Evolutionary conservation across 2,329 filamentous ascomycete genomes (phyloP), one percentile per base, ranked within the genome.

Genomic region (Cordyceps fumosorosea): DNA sequence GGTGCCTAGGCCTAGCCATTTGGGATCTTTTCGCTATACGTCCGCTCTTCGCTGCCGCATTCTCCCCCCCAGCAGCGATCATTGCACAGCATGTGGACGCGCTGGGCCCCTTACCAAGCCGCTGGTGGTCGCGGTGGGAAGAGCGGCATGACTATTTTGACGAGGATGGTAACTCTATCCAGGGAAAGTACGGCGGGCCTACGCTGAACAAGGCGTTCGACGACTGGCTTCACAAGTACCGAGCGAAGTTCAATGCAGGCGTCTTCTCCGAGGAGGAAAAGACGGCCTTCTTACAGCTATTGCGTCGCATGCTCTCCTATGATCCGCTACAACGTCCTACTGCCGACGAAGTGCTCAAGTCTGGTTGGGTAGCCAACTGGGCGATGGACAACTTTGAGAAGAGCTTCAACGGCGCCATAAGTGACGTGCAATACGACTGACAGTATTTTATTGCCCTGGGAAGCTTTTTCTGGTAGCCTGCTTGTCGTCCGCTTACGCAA

Each of bases 351-450:
- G 68, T 75, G 1, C 59, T 74, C 11, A 56, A 60, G 55, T 75
- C 70, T 0, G 68, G 73, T 29, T 75, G 72, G 72, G 72, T 75
- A 67, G 64, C 68, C 0, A 73, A 71, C 45, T 75, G 71, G 72
- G 69, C 65, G 0, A 42, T 51, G 48, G 10, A 32, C 14, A 16
- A 51, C 14, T 51, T 51, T 51, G 24, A 32, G 24, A 51, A 51
- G 24, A 51, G 26, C 14, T 51, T 24, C 26, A n/a, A 40, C 37
- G 37, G 34, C n/a, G n/a, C n/a, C n/a, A n/a, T n/a, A n/a, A n/a
- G n/a, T n/a, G n/a, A n/a, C n/a, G n/a, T n/a, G n/a, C n/a, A n/a
- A n/a, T n/a, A n/a, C n/a, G n/a, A n/a, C n/a, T n/a, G n/a, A n/a
- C n/a, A n/a, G n/a, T n/a, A n/a, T n/a, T n/a, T n/a, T n/a, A n/a